phyloP scores from a whole-genome alignment of 345 rosid genomes.

The Bruguiera gymnorhiza region DNA sequence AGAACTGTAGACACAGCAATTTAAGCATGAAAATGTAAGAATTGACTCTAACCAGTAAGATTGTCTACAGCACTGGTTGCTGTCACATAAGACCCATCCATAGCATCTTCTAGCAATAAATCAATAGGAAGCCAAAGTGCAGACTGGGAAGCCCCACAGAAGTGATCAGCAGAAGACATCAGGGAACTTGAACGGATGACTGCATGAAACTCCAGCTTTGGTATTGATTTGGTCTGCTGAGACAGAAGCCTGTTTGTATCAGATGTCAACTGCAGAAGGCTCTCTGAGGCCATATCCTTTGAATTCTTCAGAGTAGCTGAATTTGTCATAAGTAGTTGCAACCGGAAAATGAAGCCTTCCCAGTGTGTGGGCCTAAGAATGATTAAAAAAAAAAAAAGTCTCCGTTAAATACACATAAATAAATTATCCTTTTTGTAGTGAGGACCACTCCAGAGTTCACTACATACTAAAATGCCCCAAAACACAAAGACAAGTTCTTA shows the following conservation, averaged over 20 bases:
- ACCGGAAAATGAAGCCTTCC: slow-evolving; percentile 60
- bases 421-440: slow-evolving; percentile 5
- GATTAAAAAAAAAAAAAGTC: background rate
- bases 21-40: slow-evolving; percentile 23
- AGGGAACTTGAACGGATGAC: slow-evolving; percentile 52
- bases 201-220: slow-evolving; percentile 55
- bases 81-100: slow-evolving; percentile 78
- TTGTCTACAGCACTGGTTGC: slow-evolving; percentile 66
- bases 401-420: background rate
- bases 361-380: slow-evolving; percentile 67
- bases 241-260: slow-evolving; percentile 41
- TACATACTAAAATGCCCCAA: background rate
- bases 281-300: slow-evolving; percentile 51
- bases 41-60: slow-evolving; percentile 57
- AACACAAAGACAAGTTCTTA: slow-evolving; percentile 33
- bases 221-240: slow-evolving; percentile 45
- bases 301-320: slow-evolving; percentile 64
- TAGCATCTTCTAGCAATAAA: slow-evolving; percentile 84
- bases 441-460: background rate
- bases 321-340: slow-evolving; percentile 55
- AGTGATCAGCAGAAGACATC: slow-evolving; percentile 58
- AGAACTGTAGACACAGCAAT: slow-evolving; percentile 7
- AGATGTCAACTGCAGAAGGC: slow-evolving; percentile 55
- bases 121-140: slow-evolving; percentile 92
- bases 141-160: slow-evolving; percentile 64